These are phyloP conservation scores for Litchi chinensis DNA, from an alignment of 345 rosid species.

Conservation along the genomic window DNA sequence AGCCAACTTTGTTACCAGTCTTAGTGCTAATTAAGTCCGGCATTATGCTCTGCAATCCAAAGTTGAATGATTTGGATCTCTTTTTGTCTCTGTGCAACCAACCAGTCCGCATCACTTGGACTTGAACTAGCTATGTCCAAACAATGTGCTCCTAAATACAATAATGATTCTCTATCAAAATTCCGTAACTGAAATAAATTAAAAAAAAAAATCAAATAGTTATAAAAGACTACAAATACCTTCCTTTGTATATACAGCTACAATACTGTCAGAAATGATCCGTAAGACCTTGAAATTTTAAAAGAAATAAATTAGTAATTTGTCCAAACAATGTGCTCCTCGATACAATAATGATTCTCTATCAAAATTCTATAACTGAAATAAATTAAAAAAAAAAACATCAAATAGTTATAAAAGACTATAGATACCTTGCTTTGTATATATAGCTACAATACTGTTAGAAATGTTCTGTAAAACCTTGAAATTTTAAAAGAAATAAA, in stretches of 20 bases:
- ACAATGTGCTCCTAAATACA: constrained; percentile 47
- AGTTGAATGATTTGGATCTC: constrained; percentile 39
- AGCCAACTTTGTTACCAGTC: neutral
- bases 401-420: neutral
- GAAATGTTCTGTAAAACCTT: constrained; percentile 52
- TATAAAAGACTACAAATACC: constrained; percentile 6
- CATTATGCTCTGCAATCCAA: constrained; percentile 42
- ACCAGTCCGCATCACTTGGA: constrained; percentile 45
- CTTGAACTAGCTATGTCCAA: constrained; percentile 25
- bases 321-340: constrained; percentile 51
- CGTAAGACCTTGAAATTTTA: constrained; percentile 37
- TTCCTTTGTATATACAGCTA: constrained; percentile 39
- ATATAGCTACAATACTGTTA: constrained; percentile 40
- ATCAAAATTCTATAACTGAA: neutral
- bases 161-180: neutral
- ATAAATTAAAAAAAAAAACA: neutral
- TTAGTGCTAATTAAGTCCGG: constrained; percentile 5
- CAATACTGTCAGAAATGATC: constrained; percentile 44
- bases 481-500: neutral
- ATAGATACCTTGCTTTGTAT: constrained; percentile 33
- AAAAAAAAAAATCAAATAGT: neutral
- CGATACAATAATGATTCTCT: neutral
- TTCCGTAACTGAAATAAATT: neutral
- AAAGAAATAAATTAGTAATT: neutral
- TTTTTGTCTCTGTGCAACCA: constrained; percentile 33